phyloP scores from a whole-genome alignment of 2,329 filamentous ascomycete genomes.

The Penicillium nordicum region DNA sequence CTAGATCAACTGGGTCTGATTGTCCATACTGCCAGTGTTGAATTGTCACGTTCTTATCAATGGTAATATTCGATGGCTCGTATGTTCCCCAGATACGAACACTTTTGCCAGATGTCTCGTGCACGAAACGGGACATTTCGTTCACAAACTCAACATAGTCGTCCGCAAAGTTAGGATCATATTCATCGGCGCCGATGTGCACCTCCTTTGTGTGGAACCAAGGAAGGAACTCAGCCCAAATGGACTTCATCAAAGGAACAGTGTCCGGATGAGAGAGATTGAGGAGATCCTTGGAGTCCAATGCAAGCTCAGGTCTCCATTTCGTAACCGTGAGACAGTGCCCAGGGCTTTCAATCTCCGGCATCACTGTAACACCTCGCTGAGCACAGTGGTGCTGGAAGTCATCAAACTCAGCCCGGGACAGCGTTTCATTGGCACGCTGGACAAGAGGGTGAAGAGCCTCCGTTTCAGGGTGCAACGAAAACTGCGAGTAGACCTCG shows the following conservation, averaged over 20 bases:
- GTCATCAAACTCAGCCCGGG: constrained; percentile 49
- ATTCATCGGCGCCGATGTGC: constrained; percentile 57
- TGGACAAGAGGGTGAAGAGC: constrained; percentile 51
- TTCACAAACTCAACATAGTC: constrained; percentile 56
- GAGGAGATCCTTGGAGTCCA: constrained; percentile 51
- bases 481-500: constrained; percentile 55
- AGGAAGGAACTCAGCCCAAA: constrained; percentile 55
- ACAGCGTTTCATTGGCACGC: constrained; percentile 55
- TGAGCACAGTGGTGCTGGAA: constrained; percentile 53
- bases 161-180: constrained; percentile 43
- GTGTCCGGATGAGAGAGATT: constrained; percentile 56
- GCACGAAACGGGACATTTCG: constrained; percentile 50
- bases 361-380: constrained; percentile 57
- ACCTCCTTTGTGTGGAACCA: constrained; percentile 58
- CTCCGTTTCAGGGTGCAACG: constrained; percentile 50
- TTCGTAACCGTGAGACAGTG: constrained; percentile 57
- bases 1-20: constrained; percentile 49
- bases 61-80: constrained; percentile 44
- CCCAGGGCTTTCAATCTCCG: constrained; percentile 59
- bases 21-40: constrained; percentile 58
- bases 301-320: constrained; percentile 57
- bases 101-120: constrained; percentile 40
- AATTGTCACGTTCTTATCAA: constrained; percentile 48
- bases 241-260: constrained; percentile 51
- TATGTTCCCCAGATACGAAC: constrained; percentile 58